Percentiles rank a stretch among this genome's conserved stretches.
Evolutionary conservation across 441 rosid genomes (phyloP).

Genomic region (Gossypium gossypioides): DNA sequence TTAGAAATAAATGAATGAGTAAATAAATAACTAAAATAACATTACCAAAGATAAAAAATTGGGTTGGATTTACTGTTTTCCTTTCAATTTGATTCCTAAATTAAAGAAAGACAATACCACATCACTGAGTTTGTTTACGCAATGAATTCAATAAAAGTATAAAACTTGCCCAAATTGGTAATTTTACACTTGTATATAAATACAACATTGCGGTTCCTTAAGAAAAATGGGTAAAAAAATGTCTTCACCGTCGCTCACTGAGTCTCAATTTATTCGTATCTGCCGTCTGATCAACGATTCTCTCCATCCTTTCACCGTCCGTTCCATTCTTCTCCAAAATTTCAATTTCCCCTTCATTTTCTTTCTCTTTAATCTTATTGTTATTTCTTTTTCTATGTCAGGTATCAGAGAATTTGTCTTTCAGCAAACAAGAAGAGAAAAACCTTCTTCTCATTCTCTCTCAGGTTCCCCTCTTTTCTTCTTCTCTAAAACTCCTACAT

Average conservation of each 20-base stretch:
- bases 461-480: not conserved
- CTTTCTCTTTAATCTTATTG: not conserved
- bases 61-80: not conserved
- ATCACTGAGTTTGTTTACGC: too few relatives aligned
- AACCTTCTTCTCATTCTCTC: conserved; percentile 5
- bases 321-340: not conserved
- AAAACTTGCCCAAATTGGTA: not conserved
- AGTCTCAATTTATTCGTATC: conserved; percentile 22
- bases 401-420: not conserved
- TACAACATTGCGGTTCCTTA: not conserved
- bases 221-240: conserved; percentile 19
- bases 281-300: conserved; percentile 38
- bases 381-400: not conserved
- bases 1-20: not conserved
- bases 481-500: not conserved
- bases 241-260: conserved; percentile 19
- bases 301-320: conserved; percentile 30
- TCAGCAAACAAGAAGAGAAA: conserved; percentile 5
- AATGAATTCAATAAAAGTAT: not conserved
- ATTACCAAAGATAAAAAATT: too few relatives aligned
- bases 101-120: not conserved
- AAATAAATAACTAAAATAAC: not conserved
- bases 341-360: not conserved
- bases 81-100: not conserved
- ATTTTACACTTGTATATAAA: not conserved